Conservation (phyloP, 2,329 filamentous ascomycete species). For the Xylariaceae sp. region DNA sequence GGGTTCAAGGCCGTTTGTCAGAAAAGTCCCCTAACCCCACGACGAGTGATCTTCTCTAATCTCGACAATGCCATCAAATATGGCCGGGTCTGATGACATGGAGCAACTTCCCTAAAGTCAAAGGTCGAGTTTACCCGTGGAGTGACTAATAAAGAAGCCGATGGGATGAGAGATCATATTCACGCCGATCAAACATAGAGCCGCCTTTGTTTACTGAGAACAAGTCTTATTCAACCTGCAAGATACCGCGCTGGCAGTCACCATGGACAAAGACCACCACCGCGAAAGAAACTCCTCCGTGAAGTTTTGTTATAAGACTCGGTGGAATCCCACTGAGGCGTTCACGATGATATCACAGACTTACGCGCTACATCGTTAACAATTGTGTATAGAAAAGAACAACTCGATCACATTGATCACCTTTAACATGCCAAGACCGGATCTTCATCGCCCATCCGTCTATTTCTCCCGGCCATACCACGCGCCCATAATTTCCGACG, state of each 20-base stretch:
- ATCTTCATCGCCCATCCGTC: conserved; percentile 3
- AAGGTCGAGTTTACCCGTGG: neutral
- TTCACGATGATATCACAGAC: neutral
- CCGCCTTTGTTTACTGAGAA: neutral
- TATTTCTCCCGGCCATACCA: conserved; percentile 23
- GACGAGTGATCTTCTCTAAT: neutral
- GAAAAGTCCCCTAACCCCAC: neutral
- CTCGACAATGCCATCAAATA: neutral
- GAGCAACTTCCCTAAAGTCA: neutral
- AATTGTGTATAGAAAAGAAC: neutral
- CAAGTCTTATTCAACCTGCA: neutral
- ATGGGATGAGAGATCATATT: neutral
- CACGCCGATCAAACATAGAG: neutral
- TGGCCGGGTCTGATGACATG: neutral
- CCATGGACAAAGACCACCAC: neutral
- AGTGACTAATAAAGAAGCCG: neutral
- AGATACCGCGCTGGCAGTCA: neutral
- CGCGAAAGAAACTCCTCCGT: neutral
- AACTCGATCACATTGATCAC: neutral
- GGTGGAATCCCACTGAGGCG: neutral
- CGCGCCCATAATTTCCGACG: conserved; percentile 19
- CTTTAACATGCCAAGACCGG: conserved; percentile 9
- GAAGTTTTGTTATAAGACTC: neutral
- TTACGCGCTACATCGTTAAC: neutral
- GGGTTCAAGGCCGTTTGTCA: neutral